Evolutionary conservation across 805 yeast genomes (phyloP).

Genomic region (Yarrowia bubula): DNA sequence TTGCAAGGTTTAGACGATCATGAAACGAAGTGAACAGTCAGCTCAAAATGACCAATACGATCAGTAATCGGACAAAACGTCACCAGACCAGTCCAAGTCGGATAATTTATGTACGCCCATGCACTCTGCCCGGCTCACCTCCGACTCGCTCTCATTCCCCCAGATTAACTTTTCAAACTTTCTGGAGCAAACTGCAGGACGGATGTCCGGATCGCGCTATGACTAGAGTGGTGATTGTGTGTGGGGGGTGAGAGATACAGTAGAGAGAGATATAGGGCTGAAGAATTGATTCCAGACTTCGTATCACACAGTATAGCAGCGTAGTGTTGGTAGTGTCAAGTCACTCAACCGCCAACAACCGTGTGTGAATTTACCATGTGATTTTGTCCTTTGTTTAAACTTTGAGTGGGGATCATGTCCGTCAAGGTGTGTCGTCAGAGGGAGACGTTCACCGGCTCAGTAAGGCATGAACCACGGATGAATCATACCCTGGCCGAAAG

Average conservation of each 20-base stretch:
- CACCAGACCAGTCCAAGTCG: constrained; percentile 4
- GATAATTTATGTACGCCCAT: neutral
- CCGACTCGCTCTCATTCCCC: constrained; percentile 11
- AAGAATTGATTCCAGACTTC: neutral
- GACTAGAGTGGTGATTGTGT: neutral
- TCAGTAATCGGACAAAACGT: neutral
- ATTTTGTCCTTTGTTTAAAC: constrained; percentile 3
- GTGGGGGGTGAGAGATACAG: neutral
- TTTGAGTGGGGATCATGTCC: constrained; percentile 12
- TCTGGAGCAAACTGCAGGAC: constrained; percentile 24
- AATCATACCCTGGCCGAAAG: neutral
- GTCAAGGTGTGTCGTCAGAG: neutral
- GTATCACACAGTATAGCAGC: neutral
- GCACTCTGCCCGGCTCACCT: neutral
- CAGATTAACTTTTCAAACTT: constrained; percentile 6
- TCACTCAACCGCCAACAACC: neutral
- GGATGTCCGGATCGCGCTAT: constrained; percentile 25
- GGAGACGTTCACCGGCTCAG: neutral
- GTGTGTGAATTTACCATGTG: neutral
- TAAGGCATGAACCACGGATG: neutral
- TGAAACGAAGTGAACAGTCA: too few relatives aligned
- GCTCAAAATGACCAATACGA: too few relatives aligned
- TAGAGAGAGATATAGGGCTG: neutral
- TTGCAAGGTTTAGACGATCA: too few relatives aligned
- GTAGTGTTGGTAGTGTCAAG: neutral